A percentile compares a stretch with the other conserved stretches of the same genome.
Evolutionary conservation across 495 filamentous ascomycete genomes (phyloP).

Genomic region (Xylaria telfairii): DNA sequence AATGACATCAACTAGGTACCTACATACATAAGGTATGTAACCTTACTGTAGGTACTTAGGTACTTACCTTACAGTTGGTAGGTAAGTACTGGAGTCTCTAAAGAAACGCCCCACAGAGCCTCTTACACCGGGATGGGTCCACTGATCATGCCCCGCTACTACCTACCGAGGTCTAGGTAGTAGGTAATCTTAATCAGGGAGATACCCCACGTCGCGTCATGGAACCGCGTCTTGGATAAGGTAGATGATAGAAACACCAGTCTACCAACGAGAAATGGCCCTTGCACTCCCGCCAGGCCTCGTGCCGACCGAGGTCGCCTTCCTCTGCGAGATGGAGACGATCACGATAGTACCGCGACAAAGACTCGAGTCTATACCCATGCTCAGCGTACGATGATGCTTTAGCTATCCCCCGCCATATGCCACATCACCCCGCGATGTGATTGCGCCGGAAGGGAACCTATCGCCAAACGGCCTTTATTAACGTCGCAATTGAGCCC

Average conservation of each 20-base stretch:
- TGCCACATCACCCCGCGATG: background rate
- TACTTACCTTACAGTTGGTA: no score
- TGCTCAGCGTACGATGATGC: conserved; percentile 74
- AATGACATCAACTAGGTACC: no score
- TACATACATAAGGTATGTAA: no score
- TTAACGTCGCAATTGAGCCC: no score
- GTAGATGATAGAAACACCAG: background rate
- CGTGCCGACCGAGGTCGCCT: conserved; percentile 88
- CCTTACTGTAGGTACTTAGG: no score
- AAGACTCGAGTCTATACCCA: conserved; percentile 79
- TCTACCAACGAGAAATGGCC: conserved; percentile 69
- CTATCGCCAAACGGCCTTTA: no score
- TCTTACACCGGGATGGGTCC: no score
- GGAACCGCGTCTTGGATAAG: background rate
- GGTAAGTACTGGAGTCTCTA: no score
- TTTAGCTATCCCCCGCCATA: conserved; percentile 34
- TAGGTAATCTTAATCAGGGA: no score
- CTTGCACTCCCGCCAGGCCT: conserved; percentile 82
- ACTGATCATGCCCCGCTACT: no score
- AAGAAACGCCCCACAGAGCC: no score
- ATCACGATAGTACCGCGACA: conserved; percentile 93
- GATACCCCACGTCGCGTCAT: conserved; percentile 21
- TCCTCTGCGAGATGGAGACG: conserved; percentile 95
- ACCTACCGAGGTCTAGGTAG: no score
- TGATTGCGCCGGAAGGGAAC: background rate